Conservation (phyloP, 805 yeast species). For the Pichia gijzeniarum region DNA sequence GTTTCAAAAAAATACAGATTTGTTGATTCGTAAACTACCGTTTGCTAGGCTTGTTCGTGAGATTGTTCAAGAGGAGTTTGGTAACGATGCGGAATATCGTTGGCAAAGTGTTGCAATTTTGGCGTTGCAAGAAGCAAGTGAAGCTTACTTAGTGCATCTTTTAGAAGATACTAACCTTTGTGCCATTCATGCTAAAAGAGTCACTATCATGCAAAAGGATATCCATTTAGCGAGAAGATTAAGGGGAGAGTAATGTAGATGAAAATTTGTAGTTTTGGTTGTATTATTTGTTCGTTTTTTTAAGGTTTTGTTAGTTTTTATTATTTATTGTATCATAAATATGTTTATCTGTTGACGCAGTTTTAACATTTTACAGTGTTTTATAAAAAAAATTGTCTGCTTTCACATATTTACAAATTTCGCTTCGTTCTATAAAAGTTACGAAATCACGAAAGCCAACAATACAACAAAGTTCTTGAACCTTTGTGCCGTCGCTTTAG, state of each 20-base stretch:
- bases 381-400: too few relatives aligned
- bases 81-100: conserved; percentile 49
- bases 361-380: too few relatives aligned
- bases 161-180: conserved; percentile 72
- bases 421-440: too few relatives aligned
- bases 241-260: conserved; percentile 38
- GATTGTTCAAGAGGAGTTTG: conserved; percentile 55
- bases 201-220: conserved; percentile 82
- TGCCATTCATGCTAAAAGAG: conserved; percentile 75
- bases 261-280: background rate
- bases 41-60: conserved; percentile 74
- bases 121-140: conserved; percentile 78
- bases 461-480: too few relatives aligned
- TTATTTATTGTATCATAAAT: background rate
- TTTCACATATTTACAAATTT: too few relatives aligned
- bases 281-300: background rate
- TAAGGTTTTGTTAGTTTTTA: background rate
- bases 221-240: conserved; percentile 74
- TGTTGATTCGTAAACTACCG: conserved; percentile 64
- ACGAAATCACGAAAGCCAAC: too few relatives aligned
- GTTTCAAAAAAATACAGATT: conserved; percentile 62
- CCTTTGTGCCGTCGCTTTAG: too few relatives aligned
- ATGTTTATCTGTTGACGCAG: too few relatives aligned
- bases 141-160: conserved; percentile 66
- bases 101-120: conserved; percentile 77